Conservation (phyloP, 2,329 filamentous ascomycete genomes). For the Mycosphaerelloides madeirae region DNA sequence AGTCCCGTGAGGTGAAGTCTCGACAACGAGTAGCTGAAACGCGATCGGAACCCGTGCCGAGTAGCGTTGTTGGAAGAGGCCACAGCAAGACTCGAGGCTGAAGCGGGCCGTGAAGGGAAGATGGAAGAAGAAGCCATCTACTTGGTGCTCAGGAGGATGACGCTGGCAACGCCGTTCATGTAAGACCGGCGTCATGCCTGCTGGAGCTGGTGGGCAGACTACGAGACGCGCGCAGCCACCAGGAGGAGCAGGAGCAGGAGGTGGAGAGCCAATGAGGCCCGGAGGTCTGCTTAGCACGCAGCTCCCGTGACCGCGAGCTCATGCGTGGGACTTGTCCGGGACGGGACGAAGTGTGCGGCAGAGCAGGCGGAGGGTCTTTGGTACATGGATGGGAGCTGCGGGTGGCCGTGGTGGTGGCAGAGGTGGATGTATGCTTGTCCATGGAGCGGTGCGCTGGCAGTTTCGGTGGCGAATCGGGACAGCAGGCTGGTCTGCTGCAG, state of each 20-base stretch:
- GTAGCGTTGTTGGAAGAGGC: too few relatives aligned
- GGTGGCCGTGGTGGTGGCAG: not conserved
- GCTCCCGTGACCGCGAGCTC: slow-evolving; percentile 2
- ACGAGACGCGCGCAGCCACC: too few relatives aligned
- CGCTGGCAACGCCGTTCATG: not conserved
- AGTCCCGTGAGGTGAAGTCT: too few relatives aligned
- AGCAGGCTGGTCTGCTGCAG: too few relatives aligned
- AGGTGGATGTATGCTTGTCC: too few relatives aligned
- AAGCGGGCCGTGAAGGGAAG: not conserved
- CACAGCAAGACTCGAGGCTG: too few relatives aligned
- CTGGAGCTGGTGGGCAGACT: slow-evolving; percentile 5
- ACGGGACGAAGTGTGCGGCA: slow-evolving; percentile 5
- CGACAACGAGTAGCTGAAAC: too few relatives aligned
- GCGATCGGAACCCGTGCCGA: too few relatives aligned
- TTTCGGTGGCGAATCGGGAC: too few relatives aligned
- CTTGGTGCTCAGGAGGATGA: not conserved
- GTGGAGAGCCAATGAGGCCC: slow-evolving; percentile 2
- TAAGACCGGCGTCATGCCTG: slow-evolving; percentile 7
- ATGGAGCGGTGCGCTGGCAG: not conserved
- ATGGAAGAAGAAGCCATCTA: not conserved
- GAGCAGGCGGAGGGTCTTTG: not conserved
- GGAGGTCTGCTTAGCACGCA: not conserved
- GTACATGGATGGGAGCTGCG: not conserved
- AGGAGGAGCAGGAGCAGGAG: slow-evolving; percentile 1
- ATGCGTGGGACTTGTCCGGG: slow-evolving; percentile 4